A percentile compares a stretch with the other conserved stretches of the same genome.
Conservation (phyloP, 371 early-diverging fungal species). For the Dichotomocladium elegans region DNA sequence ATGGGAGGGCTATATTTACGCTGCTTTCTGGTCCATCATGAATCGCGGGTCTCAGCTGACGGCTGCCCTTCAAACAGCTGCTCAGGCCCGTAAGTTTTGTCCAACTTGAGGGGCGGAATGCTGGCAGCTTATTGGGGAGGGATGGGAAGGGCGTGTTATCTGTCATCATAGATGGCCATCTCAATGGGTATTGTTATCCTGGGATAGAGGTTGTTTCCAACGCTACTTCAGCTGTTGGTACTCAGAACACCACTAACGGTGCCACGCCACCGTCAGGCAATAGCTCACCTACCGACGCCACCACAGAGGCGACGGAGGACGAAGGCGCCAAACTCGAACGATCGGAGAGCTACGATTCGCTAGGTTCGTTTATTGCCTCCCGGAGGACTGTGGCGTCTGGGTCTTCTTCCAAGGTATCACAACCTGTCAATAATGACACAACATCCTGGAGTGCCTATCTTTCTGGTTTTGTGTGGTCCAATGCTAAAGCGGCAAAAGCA, state of each 20-base stretch:
- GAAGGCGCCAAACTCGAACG: slow-evolving; percentile 1
- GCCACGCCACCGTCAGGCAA: no score
- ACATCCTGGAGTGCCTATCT: not conserved
- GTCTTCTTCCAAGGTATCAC: not conserved
- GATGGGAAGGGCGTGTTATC: no score
- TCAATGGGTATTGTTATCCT: no score
- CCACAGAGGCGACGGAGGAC: not conserved
- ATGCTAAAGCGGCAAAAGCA: not conserved
- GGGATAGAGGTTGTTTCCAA: no score
- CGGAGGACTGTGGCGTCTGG: not conserved
- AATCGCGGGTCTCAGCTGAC: not conserved
- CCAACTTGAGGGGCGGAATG: no score
- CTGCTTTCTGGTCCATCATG: not conserved
- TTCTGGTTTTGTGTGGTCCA: not conserved
- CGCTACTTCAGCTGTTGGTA: no score
- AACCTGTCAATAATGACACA: no score
- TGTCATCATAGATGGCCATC: no score
- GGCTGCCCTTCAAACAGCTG: not conserved
- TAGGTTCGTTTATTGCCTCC: slow-evolving; percentile 3
- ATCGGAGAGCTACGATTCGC: slow-evolving; percentile 9
- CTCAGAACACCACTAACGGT: no score
- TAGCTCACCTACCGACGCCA: no score
- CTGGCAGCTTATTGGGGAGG: no score
- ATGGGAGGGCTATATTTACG: not conserved
- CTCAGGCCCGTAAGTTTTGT: not conserved